Base-by-base conservation (phyloP, 352 stramenopile species). In the Poterioochromonas sp. region DNA sequence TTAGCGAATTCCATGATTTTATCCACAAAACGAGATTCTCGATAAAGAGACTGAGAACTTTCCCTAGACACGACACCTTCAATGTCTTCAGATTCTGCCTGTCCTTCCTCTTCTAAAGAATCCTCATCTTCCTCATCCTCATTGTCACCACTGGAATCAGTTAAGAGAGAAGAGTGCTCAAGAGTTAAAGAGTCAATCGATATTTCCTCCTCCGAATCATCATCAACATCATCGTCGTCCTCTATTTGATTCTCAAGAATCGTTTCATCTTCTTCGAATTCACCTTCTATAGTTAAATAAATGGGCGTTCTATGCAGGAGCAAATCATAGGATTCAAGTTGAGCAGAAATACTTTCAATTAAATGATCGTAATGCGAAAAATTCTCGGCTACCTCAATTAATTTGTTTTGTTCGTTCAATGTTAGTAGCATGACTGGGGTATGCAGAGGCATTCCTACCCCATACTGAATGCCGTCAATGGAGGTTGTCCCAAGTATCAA, bases 241-340 rank as follows among this genome's bases (percentile, higher is more conserved):
- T n/a, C n/a, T n/a, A n/a, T n/a, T n/a, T n/a, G n/a, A n/a, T n/a
- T n/a, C n/a, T n/a, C n/a, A n/a, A n/a, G n/a, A n/a, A n/a, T n/a
- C n/a, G n/a, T n/a, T n/a, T n/a, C n/a, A 20, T 68, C 58, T n/a
- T 68, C 58, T 32, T 68, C 58, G 58, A 68, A 68, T 68, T 68
- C 58, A 20, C 58, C 65, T 58, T 53, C 15, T 5, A 74, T 3
- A n/a, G 65, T 74, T 1, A 74, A 37, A 5, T 54, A 32, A 12
- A 74, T n/a, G 53, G 65, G 65, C 26, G 65, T 74, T 8, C 41
- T 29, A 35, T 60, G 40, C 1, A 74, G 29, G 1, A 39, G 39
- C 0, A 74, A 39, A 8, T 74, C 65, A 35, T 74, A 32, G 39
- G 3, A 3, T 5, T 74, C 65, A 12, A 74, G 26, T 39, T 74